phyloP scores from a whole-genome alignment of 306 rosid genomes.

The Fagus crenata region DNA sequence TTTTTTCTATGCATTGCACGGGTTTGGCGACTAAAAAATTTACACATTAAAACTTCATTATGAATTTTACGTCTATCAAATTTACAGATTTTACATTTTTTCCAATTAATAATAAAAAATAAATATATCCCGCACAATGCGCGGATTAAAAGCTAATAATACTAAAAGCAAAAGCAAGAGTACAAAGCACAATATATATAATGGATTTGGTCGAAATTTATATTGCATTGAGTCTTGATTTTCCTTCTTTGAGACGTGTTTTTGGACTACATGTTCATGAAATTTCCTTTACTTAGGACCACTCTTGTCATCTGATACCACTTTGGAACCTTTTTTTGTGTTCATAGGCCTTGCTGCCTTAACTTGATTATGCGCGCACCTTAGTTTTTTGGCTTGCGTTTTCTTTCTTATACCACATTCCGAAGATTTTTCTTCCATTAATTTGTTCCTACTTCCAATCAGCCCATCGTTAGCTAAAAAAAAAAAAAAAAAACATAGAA shows the following conservation, averaged over 20 bases:
- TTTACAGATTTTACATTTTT: too few relatives aligned
- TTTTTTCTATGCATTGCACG: too few relatives aligned
- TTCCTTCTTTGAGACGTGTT: slow-evolving; percentile 10
- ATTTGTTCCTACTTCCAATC: slow-evolving; percentile 47
- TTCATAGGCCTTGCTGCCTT: slow-evolving; percentile 19
- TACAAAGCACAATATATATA: not conserved
- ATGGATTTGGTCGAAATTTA: not conserved
- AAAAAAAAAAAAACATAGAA: not conserved
- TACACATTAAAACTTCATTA: too few relatives aligned
- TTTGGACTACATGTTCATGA: slow-evolving; percentile 3
- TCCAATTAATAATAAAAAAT: too few relatives aligned
- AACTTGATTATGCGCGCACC: not conserved
- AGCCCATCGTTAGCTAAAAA: slow-evolving; percentile 55
- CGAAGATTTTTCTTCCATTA: slow-evolving; percentile 17
- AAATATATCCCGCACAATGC: too few relatives aligned
- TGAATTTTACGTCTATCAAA: too few relatives aligned
- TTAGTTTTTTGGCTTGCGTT: slow-evolving; percentile 13
- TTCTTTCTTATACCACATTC: slow-evolving; percentile 22
- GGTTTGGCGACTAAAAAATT: too few relatives aligned
- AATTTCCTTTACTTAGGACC: not conserved
- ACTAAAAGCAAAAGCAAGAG: not conserved
- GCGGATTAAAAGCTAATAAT: too few relatives aligned
- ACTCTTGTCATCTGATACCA: not conserved
- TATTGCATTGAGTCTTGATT: not conserved
- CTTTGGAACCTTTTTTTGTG: slow-evolving; percentile 14